These are phyloP conservation scores for Penicillium palitans DNA, from an alignment of 2,329 filamentous ascomycete species.

Conservation along the genomic window DNA sequence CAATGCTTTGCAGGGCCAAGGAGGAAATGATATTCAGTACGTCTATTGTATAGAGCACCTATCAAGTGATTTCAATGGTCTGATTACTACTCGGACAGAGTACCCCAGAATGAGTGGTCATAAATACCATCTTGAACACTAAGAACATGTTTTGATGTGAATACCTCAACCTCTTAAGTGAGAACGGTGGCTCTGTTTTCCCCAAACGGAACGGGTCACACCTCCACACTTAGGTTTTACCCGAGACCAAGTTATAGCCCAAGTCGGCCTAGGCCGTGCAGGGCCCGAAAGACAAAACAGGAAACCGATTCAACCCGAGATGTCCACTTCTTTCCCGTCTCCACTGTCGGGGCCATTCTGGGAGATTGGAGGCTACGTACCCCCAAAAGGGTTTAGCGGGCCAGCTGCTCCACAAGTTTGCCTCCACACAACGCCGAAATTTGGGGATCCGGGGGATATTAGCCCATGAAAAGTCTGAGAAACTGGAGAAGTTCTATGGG, in stretches of 20 bases:
- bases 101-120: too few species aligned
- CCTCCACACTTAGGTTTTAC: neutral
- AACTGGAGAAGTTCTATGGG: constrained; percentile 1
- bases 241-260: neutral
- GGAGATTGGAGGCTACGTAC: constrained; percentile 3
- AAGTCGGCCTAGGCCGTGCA: constrained; percentile 4
- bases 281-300: neutral
- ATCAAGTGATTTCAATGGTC: neutral
- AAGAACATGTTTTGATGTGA: neutral
- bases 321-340: constrained; percentile 1
- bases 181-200: constrained; percentile 17
- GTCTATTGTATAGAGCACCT: neutral
- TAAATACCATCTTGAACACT: too few species aligned
- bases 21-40: neutral
- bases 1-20: constrained; percentile 10
- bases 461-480: constrained; percentile 17
- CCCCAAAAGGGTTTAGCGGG: constrained; percentile 9
- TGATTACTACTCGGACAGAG: too few species aligned
- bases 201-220: constrained; percentile 10
- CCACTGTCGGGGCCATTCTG: neutral
- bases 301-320: constrained; percentile 4
- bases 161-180: neutral
- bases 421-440: constrained; percentile 19
- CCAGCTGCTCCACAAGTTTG: constrained; percentile 16
- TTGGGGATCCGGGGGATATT: constrained; percentile 15